Base-by-base conservation (phyloP, 495 filamentous ascomycete genomes). In the Parathielavia hyrcaniae region DNA sequence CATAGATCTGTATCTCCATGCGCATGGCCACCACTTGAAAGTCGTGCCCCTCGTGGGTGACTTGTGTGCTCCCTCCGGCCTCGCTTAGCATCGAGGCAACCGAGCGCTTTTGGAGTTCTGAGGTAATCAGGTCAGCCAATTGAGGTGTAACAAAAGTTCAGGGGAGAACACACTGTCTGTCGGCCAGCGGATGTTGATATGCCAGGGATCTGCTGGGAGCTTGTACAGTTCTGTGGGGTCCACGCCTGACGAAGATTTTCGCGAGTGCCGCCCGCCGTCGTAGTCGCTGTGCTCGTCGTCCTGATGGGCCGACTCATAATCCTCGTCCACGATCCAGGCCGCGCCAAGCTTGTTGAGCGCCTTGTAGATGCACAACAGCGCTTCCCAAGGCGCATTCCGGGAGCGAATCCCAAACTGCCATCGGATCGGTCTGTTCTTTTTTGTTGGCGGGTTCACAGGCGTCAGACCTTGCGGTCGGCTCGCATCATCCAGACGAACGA, bases 371-470 rank as follows among this genome's bases (percentile, higher is more conserved):
- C 93, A 96, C 11, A 91, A 72, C 67, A 98, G 87, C 0, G 93
- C 93, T 64, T 98, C 93, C 32, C 91, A 85, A 0, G 95, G 93
- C 22, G 89, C 88, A 69, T 97, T 98, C 34, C 95, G 81, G 22
- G 88, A 92, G 1, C 93, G 83, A 58, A 98, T 98, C 34, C 93
- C 93, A 67, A 97, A 98, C 71, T 97, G 95, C 93, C 93, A 98
- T 58, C 89, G 87, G 1, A 90, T 88, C 4, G 84, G 82, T 53
- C 81, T 81, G 30, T 70, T 74, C 70, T 85, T 88, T 69, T 87
- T 91, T 26, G 26, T 6, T 30, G 74, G 70, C 46, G 83, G 73
- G 23, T 82, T 78, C 23, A 76, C 75, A 9, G 83, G 80, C 13
- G 83, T 82, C 60, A 82, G 81, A 5, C 76, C 76, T 49, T 86